These are phyloP conservation scores for Achaetomiella virescens DNA, from an alignment of 495 filamentous ascomycete species.

Conservation along the genomic window DNA sequence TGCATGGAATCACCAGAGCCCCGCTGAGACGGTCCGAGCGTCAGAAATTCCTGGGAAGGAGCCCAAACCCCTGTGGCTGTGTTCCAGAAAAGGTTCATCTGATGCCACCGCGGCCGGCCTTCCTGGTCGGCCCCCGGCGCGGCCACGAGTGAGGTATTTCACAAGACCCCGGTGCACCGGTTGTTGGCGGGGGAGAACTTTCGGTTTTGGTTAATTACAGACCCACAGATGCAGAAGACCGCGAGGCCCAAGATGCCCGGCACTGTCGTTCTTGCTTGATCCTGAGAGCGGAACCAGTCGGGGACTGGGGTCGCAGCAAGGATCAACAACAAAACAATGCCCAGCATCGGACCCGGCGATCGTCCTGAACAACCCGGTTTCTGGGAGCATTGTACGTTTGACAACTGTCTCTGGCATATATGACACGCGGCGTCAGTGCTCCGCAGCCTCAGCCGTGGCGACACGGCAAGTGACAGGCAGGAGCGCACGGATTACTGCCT, in stretches of 20 bases:
- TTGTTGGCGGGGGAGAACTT: background rate
- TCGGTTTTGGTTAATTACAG: background rate
- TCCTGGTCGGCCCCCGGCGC: background rate
- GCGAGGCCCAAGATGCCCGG: background rate
- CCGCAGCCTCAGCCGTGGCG: background rate
- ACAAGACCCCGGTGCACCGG: background rate
- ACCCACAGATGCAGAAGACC: background rate
- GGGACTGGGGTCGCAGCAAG: too few species aligned
- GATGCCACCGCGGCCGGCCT: constrained; percentile 3
- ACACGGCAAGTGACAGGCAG: background rate
- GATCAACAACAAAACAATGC: too few species aligned
- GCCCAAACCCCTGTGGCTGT: background rate
- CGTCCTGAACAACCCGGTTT: too few species aligned
- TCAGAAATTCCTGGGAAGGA: constrained; percentile 6
- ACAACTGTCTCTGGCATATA: background rate
- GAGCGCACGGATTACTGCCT: constrained; percentile 1
- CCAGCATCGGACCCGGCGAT: too few species aligned
- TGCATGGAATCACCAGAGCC: background rate
- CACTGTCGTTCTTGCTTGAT: too few species aligned
- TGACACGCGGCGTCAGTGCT: background rate
- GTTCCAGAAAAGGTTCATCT: constrained; percentile 13
- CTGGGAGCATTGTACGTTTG: background rate
- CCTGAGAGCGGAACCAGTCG: too few species aligned
- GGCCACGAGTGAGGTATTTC: background rate
- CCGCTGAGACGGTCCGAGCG: background rate